A percentile compares a stretch with the other conserved stretches of the same genome.
Conservation (phyloP, 2,329 filamentous ascomycete genomes). For the Curvularia spicifera region DNA sequence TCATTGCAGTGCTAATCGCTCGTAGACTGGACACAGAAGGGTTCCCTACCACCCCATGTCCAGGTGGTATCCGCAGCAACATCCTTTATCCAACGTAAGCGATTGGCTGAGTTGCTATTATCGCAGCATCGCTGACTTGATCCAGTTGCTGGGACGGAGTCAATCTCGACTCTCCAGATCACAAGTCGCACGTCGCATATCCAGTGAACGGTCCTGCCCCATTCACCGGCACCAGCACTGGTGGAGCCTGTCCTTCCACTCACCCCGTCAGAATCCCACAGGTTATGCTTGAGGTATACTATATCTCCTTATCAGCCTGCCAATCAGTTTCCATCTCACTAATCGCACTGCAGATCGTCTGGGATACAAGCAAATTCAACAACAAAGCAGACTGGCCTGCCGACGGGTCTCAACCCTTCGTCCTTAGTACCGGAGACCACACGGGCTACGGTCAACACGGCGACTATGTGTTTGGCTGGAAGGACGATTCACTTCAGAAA, state of each 20-base stretch:
- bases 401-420: conserved; percentile 38
- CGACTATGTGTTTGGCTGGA: conserved; percentile 44
- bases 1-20: neutral
- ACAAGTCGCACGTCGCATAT: conserved; percentile 60
- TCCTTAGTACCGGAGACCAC: conserved; percentile 33
- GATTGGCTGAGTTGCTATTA: neutral
- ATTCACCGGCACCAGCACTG: conserved; percentile 32
- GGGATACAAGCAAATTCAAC: conserved; percentile 52
- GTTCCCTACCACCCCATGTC: conserved; percentile 30
- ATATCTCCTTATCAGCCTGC: too few species aligned
- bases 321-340: neutral
- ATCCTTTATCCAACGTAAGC: conserved; percentile 36
- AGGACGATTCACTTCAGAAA: conserved; percentile 39
- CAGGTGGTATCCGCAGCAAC: conserved; percentile 41
- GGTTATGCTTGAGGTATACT: conserved; percentile 52
- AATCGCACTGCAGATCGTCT: conserved; percentile 40
- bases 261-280: conserved; percentile 57
- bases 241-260: conserved; percentile 51
- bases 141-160: conserved; percentile 58
- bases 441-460: conserved; percentile 36
- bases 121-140: neutral
- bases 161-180: conserved; percentile 54
- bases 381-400: conserved; percentile 42
- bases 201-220: conserved; percentile 41
- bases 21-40: conserved; percentile 12